phyloP scores from a whole-genome alignment of 441 rosid species.

The Croton setiger region DNA sequence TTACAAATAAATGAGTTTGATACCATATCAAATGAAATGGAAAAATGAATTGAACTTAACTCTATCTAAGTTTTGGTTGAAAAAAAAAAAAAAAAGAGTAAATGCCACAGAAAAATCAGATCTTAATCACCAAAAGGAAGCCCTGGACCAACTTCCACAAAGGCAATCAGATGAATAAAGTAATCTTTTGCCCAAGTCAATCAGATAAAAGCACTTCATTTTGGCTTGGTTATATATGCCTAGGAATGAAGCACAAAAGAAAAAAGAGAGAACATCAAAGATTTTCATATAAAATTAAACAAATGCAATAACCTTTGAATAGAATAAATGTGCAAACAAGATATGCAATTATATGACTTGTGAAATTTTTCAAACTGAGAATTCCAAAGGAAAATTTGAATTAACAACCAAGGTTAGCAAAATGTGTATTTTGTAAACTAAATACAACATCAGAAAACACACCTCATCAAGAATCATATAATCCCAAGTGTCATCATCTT shows the following conservation, averaged over 20 bases:
- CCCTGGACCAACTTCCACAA: background rate
- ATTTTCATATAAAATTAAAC: background rate
- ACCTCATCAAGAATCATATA: conserved; percentile 99
- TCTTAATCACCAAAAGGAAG: background rate
- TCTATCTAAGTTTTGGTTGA: background rate
- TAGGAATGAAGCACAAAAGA: background rate
- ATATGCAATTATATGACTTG: background rate
- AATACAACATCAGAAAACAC: conserved; percentile 10
- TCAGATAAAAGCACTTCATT: background rate
- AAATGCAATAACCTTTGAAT: background rate
- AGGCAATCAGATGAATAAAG: background rate
- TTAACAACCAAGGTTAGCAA: too few relatives aligned
- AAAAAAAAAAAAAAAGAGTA: background rate
- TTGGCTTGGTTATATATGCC: background rate
- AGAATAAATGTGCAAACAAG: background rate
- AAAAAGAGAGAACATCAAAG: background rate
- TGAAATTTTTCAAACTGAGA: conserved; percentile 3
- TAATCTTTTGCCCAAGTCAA: conserved; percentile 1
- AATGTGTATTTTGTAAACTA: conserved; percentile 10
- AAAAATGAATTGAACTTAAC: background rate
- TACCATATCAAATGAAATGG: background rate
- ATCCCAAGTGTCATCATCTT: conserved; percentile 70
- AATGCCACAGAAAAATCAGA: background rate
- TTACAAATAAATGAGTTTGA: background rate
- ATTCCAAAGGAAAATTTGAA: background rate